These are phyloP conservation scores for Cicer pinnatifidum DNA, from an alignment of 306 rosid genomes.

Conservation along the genomic window DNA sequence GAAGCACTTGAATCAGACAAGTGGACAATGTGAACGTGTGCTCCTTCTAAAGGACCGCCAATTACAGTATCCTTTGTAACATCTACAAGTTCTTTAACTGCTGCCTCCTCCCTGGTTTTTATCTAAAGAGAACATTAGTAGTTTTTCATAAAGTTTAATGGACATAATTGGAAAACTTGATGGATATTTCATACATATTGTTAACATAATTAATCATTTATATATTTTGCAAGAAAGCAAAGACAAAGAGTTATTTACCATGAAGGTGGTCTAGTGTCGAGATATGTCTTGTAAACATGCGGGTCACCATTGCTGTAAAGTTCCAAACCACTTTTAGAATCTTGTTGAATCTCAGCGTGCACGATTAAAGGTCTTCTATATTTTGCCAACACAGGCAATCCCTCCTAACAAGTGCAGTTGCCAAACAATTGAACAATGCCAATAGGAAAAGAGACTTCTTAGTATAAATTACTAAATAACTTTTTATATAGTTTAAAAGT, in stretches of 20 bases:
- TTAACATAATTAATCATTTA: slow-evolving; percentile 5
- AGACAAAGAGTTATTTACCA: slow-evolving; percentile 60
- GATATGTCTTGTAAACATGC: slow-evolving; percentile 72
- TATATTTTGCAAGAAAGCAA: slow-evolving; percentile 22
- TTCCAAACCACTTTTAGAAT: slow-evolving; percentile 52
- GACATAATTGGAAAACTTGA: slow-evolving; percentile 24
- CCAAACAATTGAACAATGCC: slow-evolving; percentile 40
- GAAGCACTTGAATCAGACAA: slow-evolving; percentile 89
- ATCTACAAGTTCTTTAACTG: slow-evolving; percentile 73
- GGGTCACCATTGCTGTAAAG: slow-evolving; percentile 54
- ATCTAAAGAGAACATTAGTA: slow-evolving; percentile 25
- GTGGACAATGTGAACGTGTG: slow-evolving; percentile 93
- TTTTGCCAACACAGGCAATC: slow-evolving; percentile 79
- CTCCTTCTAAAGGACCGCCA: slow-evolving; percentile 86
- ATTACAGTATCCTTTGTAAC: slow-evolving; percentile 70
- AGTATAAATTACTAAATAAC: slow-evolving; percentile 32
- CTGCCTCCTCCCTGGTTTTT: slow-evolving; percentile 85
- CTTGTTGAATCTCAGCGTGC: slow-evolving; percentile 76
- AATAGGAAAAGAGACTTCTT: slow-evolving; percentile 36
- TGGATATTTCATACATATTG: slow-evolving; percentile 12
- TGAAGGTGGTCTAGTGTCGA: slow-evolving; percentile 79
- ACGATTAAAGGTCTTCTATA: slow-evolving; percentile 86
- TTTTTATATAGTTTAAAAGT: slow-evolving; percentile 1
- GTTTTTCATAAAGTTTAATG: slow-evolving; percentile 15
- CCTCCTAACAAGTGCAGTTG: slow-evolving; percentile 64